Evolutionary conservation across 345 rosid genomes (phyloP), one percentile per base, ranked within the genome.

Genomic region (Psidium guajava): DNA sequence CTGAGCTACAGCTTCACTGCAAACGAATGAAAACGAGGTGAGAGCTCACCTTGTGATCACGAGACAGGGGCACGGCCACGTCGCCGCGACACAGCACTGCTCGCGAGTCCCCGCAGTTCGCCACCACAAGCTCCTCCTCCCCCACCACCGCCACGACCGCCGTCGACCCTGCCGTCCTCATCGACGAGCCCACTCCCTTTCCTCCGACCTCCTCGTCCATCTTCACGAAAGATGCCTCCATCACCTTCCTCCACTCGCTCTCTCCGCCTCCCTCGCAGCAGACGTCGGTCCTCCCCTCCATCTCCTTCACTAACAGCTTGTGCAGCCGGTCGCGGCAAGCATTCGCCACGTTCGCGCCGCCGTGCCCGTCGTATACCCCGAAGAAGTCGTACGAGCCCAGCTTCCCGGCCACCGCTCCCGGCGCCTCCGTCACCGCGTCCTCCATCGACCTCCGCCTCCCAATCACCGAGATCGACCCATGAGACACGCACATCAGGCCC

Each of bases 81-180:
- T 89, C 90, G 5, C 83, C 86, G 1, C 90, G 89, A 32, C 83
- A 88, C 27, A 92, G 13, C 20, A 90, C 91, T 14, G 87, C 91
- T 64, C 90, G 88, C 2, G 89, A 91, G 59, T 91, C 89, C 25
- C 94, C 94, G 15, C 93, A 86, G 82, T 90, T 90, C 9, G 91
- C 92, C 85, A 86, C 91, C 84, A 90, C 90, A 6, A 91, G 10
- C 85, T 88, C 90, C 73, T 86, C 84, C 77, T 64, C 47, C 54
- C 91, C 89, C 28, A 91, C 89, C 88, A 91, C 28, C 18, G 85
- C 90, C 81, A 89, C 94, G 74, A 86, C 69, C 2, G 92, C 90
- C 12, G 90, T 89, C 21, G 89, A 88, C 22, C 92, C 90, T 73
- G 50, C 44, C 9, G 54, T 84, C 25, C 32, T 73, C 28, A 54